Base-by-base conservation (phyloP, 352 stramenopile genomes). In the Globisporangium spiculum region DNA sequence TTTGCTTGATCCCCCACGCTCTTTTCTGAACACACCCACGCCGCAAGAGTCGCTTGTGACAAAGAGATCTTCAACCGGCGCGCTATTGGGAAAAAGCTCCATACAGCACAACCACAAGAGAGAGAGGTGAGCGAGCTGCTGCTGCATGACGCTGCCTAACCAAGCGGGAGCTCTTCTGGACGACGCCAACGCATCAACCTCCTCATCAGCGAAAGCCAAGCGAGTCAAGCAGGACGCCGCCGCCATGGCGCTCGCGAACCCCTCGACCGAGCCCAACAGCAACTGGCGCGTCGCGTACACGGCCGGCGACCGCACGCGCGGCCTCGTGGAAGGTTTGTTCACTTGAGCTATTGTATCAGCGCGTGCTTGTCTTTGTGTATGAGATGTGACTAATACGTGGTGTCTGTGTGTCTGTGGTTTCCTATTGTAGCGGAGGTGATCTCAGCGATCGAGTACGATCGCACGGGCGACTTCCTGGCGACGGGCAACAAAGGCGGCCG, bases 381-480 rank as follows among this genome's bases (percentile, higher is more conserved):
- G 34, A n/a, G n/a, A 46, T 41, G 32, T 24, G 14, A 18, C 16
- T 38, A 27, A 64, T 56, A n/a, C 24, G 10, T 62, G 32, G 60
- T 36, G 32, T 36, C 30, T 41, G 12, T 59, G 54, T 9, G 36
- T 44, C 10, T 55, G 7, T 14, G 48, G 46, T 26, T 24, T 22
- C 3, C 6, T n/a, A 26, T 27, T 60, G 24, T 60, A 94, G 96
- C 92, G 46, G 96, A 99, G 56, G 92, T 98, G 57, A 93, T 99
- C 68, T 98, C 96, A 27, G 91, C 94, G 5, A 95, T 99, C 53
- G 91, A 98, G 69, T 99, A 98, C 72, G 92, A 98, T 68, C 78
- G 78, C 22, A 90, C 81, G 18, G 96, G 96, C 57, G 83, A 97
- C 32, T 98, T 96, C 73, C 67, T 99, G 20, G 96, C 96, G 24